Base-by-base conservation (phyloP, 805 yeast genomes). In the Candida oleophila region DNA sequence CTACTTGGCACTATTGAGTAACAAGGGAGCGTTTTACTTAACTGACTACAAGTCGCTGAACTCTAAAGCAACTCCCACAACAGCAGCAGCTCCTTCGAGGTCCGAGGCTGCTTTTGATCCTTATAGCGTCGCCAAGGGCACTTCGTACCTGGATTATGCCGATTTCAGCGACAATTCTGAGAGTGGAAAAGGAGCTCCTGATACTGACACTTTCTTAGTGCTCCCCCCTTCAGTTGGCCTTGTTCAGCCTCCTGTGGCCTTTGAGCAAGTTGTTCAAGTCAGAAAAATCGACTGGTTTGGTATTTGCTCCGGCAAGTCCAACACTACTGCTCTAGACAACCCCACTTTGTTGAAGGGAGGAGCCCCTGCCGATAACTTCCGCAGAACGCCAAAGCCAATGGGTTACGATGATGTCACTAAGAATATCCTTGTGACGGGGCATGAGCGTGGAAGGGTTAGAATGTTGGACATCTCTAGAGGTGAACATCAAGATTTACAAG, bases 391-490 rank as follows among this genome's bases (percentile, higher is more conserved):
- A 11, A 59, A 52, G 30, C 55, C 73, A 2, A 44, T 72, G 22
- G 76, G 76, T 0, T 44, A 51, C 22, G 66, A 63, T 38, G 74
- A 70, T 8, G 57, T 84, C 2, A 79, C 78, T 11, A 69, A 69
- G 9, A 64, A 57, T 44, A 60, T 72, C n/a, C 49, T 91, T 37
- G 82, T 89, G 1, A 83, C 96, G 0, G 98, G 97, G 0, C 96
- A 94, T 59, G 79, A 83, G 32, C 85, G 85, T 61, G 98, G 97
- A 0, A 78, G 84, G 32, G 80, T 94, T 0, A 76, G 97, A 45
- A 71, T 92, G 8, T 84, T 90, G 82, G 96, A 92, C 65, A 84
- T 89, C 0, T 82, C 95, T 0, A 81, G 83, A 47, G 86, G 87
- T 18, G 96, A 88, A 41, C 62, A 57, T 20, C 64, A 54, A 42